A percentile compares a stretch with the other conserved stretches of the same genome.
phyloP scores from a whole-genome alignment of 495 filamentous ascomycete genomes.

The Aspergillus carlsbadensis region DNA sequence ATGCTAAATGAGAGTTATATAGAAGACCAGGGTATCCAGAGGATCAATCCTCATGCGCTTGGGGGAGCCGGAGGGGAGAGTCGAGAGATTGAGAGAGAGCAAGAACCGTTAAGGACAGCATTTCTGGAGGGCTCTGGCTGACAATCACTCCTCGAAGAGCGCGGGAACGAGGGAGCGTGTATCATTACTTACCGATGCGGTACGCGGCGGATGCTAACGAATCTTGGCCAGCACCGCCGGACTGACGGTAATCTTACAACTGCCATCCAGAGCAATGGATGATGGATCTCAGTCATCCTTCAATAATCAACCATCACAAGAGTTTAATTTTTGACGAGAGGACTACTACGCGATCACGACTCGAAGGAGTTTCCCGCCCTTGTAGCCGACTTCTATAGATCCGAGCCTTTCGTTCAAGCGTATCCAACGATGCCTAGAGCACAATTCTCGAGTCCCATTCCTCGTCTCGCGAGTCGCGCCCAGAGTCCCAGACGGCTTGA shows the following conservation, averaged over 20 bases:
- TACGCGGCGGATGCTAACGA: not conserved
- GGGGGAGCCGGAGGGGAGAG: slow-evolving; percentile 16
- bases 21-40: slow-evolving; percentile 8
- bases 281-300: not conserved
- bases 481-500: not conserved
- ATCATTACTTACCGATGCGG: slow-evolving; percentile 15
- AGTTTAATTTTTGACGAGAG: not conserved
- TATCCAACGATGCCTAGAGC: not conserved
- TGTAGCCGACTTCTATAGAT: no score
- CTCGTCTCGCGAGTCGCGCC: no score
- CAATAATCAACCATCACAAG: not conserved
- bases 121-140: slow-evolving; percentile 7
- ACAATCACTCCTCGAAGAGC: slow-evolving; percentile 14
- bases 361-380: no score
- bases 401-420: not conserved
- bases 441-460: not conserved
- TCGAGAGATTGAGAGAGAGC: slow-evolving; percentile 19
- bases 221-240: slow-evolving; percentile 7
- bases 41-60: slow-evolving; percentile 8
- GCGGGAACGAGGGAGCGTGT: slow-evolving; percentile 8
- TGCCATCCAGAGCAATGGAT: slow-evolving; percentile 8
- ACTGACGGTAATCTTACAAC: not conserved
- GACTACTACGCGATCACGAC: not conserved
- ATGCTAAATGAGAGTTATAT: slow-evolving; percentile 17
- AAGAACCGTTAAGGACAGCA: slow-evolving; percentile 11